Evolutionary conservation across 2,329 filamentous ascomycete genomes (phyloP).

Genomic region (Ophiostoma triangulosporum): DNA sequence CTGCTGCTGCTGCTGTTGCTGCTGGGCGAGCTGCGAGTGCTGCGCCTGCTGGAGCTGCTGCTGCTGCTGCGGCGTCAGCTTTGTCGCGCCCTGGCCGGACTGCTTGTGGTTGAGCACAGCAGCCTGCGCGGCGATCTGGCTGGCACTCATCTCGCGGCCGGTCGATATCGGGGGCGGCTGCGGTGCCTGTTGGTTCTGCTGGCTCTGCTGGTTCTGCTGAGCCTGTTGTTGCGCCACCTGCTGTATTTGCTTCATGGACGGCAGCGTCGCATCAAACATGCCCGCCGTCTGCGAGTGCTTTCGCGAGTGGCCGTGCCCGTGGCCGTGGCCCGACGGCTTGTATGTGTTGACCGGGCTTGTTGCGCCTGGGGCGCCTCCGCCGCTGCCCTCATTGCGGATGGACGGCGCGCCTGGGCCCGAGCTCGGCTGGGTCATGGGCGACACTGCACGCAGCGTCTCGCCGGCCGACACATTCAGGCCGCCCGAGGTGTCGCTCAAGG

Average conservation of each 20-base stretch:
- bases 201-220: constrained; percentile 20
- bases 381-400: constrained; percentile 7
- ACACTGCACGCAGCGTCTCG: constrained; percentile 23
- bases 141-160: constrained; percentile 39
- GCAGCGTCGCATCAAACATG: constrained; percentile 61
- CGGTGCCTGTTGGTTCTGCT: constrained; percentile 2
- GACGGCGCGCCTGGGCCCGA: constrained; percentile 15
- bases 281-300: constrained; percentile 63
- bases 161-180: constrained; percentile 13
- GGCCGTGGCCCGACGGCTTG: constrained; percentile 6
- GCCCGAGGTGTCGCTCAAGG: neutral
- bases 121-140: constrained; percentile 67
- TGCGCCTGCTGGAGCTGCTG: constrained; percentile 42
- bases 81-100: neutral
- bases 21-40: constrained; percentile 26
- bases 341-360: constrained; percentile 17
- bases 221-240: constrained; percentile 35
- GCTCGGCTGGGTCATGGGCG: constrained; percentile 28
- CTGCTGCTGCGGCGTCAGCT: constrained; percentile 16
- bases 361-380: constrained; percentile 12
- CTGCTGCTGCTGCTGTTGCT: constrained; percentile 32
- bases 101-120: constrained; percentile 55
- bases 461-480: constrained; percentile 8
- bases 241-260: constrained; percentile 45
- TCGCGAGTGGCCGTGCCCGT: constrained; percentile 32